phyloP scores from a whole-genome alignment of 805 yeast genomes.

The Dipodascopsis uninucleata region DNA sequence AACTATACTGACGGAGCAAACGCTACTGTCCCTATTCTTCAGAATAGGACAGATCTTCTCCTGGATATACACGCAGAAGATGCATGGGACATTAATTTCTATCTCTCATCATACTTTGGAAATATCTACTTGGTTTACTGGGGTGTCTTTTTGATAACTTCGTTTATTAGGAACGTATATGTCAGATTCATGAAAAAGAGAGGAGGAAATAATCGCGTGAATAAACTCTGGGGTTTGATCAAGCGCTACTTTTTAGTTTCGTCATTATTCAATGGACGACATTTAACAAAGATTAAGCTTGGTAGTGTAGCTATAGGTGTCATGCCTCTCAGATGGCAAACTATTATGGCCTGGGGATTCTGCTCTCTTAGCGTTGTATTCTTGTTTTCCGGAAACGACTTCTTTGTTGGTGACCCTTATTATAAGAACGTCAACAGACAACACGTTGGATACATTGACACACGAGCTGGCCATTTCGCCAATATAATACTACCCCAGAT shows the following conservation, averaged over 20 bases:
- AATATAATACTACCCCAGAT: conserved; percentile 47
- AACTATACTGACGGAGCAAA: neutral
- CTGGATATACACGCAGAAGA: too few species aligned
- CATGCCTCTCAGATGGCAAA: neutral
- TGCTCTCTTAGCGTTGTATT: conserved; percentile 12
- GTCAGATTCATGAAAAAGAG: too few species aligned
- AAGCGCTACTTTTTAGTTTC: conserved; percentile 33
- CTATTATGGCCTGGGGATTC: too few species aligned
- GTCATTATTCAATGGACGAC: conserved; percentile 31
- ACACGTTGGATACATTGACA: conserved; percentile 9
- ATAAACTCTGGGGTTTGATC: too few species aligned
- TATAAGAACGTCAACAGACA: conserved; percentile 5
- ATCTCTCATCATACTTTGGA: too few species aligned
- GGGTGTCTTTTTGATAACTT: too few species aligned
- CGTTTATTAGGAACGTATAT: too few species aligned
- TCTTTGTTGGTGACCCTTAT: conserved; percentile 1
- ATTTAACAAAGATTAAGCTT: too few species aligned
- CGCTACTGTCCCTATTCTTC: neutral
- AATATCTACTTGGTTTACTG: too few species aligned
- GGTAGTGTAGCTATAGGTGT: too few species aligned
- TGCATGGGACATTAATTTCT: too few species aligned
- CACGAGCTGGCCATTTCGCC: conserved; percentile 32
- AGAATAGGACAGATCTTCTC: neutral
- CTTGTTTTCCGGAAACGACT: conserved; percentile 5
- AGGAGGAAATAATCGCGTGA: too few species aligned